Evolutionary conservation across 371 early-diverging fungal genomes (phyloP).

Genomic region (Coemansia sp.): DNA sequence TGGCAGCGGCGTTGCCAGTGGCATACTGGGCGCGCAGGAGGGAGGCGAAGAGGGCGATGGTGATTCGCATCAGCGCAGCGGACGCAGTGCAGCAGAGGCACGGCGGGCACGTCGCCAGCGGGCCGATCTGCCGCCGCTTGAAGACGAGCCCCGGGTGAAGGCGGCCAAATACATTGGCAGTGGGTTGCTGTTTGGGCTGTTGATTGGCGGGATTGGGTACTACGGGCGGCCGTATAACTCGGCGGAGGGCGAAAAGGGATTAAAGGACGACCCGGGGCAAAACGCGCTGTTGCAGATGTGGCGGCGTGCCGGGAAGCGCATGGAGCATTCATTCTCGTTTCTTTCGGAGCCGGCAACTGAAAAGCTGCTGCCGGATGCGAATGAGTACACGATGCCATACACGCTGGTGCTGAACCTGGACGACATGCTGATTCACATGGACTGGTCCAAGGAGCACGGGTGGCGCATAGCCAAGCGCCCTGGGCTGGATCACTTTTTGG

Average conservation of each 20-base stretch:
- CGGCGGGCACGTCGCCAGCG: conserved; percentile 50
- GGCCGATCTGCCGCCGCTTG: conserved; percentile 49
- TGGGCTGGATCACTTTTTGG: conserved; percentile 90
- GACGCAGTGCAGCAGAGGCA: conserved; percentile 46
- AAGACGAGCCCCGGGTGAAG: conserved; percentile 45
- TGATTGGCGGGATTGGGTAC: conserved; percentile 50
- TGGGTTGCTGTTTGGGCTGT: conserved; percentile 45
- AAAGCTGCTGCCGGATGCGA: conserved; percentile 86
- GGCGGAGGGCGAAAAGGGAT: conserved; percentile 40
- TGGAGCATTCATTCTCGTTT: conserved; percentile 30
- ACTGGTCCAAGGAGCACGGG: conserved; percentile 84
- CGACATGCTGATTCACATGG: conserved; percentile 86
- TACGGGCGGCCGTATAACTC: conserved; percentile 44
- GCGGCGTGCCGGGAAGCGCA: conserved; percentile 33
- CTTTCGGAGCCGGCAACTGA: conserved; percentile 69
- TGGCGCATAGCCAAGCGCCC: conserved; percentile 96
- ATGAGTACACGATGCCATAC: conserved; percentile 74
- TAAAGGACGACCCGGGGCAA: conserved; percentile 40
- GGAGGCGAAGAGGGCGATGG: conserved; percentile 14
- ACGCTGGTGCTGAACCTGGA: conserved; percentile 93
- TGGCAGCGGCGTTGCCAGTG: conserved; percentile 45
- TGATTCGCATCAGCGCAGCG: conserved; percentile 15
- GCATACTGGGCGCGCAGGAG: conserved; percentile 26
- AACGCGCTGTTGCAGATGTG: conserved; percentile 38
- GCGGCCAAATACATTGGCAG: conserved; percentile 43